Evolutionary conservation across 495 filamentous ascomycete species (phyloP).

Genomic region (Corynascus novoguineensis): DNA sequence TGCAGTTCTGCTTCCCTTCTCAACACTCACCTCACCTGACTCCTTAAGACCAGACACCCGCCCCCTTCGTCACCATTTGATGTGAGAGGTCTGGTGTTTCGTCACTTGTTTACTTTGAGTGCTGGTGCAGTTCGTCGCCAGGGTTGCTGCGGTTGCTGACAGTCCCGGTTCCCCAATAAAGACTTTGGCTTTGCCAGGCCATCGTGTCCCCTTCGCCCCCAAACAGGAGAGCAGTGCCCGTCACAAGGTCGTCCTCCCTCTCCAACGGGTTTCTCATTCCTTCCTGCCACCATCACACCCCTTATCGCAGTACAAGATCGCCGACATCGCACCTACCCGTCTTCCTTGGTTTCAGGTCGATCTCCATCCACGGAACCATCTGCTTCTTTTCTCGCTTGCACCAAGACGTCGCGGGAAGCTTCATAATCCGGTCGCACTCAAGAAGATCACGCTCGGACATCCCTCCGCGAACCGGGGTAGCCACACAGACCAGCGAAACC

Average conservation of each 20-base stretch:
- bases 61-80: not conserved
- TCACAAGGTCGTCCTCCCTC: not conserved
- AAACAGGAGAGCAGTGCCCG: not conserved
- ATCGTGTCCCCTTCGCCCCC: not conserved
- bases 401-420: slow-evolving; percentile 25
- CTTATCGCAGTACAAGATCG: slow-evolving; percentile 16
- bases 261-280: not conserved
- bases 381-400: slow-evolving; percentile 19
- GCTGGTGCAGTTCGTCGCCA: not conserved
- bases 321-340: not conserved
- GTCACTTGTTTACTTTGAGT: slow-evolving; percentile 4
- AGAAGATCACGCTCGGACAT: slow-evolving; percentile 34
- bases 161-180: slow-evolving; percentile 7
- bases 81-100: not conserved
- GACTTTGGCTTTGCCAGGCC: slow-evolving; percentile 1
- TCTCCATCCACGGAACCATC: slow-evolving; percentile 6
- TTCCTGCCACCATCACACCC: not conserved
- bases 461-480: slow-evolving; percentile 35
- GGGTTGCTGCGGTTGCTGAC: slow-evolving; percentile 4
- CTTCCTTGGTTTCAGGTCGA: slow-evolving; percentile 1
- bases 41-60: not conserved
- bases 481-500: slow-evolving; percentile 5
- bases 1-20: not conserved
- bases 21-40: not conserved
- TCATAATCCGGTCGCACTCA: slow-evolving; percentile 38